Evolutionary conservation across 2,329 filamentous ascomycete genomes (phyloP).

Genomic region (Calonectria hawksworthii): DNA sequence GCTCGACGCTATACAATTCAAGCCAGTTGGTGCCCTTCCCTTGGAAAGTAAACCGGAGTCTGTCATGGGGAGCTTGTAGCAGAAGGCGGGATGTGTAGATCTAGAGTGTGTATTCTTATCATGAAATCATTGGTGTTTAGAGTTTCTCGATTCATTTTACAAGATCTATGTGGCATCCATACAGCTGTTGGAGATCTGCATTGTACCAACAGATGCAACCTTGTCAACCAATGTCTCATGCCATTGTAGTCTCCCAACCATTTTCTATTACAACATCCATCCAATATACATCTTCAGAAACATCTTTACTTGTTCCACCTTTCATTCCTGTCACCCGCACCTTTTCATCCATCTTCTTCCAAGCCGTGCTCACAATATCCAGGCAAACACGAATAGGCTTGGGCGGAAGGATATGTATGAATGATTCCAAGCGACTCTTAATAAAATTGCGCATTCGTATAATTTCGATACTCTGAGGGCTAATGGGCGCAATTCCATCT

Average conservation of each 20-base stretch:
- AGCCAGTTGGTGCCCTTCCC: neutral
- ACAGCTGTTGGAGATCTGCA: too few species aligned
- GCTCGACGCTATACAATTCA: neutral
- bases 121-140: neutral
- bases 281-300: slow-evolving; percentile 28
- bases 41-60: neutral
- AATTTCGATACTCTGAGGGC: slow-evolving; percentile 16
- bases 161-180: too few species aligned
- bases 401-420: slow-evolving; percentile 21
- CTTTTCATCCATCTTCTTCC: slow-evolving; percentile 29
- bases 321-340: neutral
- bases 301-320: neutral
- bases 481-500: neutral
- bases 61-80: neutral
- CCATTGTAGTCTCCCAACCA: slow-evolving; percentile 34
- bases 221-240: neutral
- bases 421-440: slow-evolving; percentile 14
- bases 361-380: slow-evolving; percentile 24
- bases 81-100: too few species aligned
- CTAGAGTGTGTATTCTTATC: neutral
- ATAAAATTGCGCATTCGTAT: slow-evolving; percentile 23
- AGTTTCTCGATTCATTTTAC: too few species aligned
- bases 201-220: too few species aligned
- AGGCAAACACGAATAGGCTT: slow-evolving; percentile 26
- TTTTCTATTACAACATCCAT: slow-evolving; percentile 36